A percentile compares a stretch with the other conserved stretches of the same genome.
These are phyloP conservation scores for Amylocarpus encephaloides DNA, from an alignment of 2,329 filamentous ascomycete genomes.

Conservation along the genomic window DNA sequence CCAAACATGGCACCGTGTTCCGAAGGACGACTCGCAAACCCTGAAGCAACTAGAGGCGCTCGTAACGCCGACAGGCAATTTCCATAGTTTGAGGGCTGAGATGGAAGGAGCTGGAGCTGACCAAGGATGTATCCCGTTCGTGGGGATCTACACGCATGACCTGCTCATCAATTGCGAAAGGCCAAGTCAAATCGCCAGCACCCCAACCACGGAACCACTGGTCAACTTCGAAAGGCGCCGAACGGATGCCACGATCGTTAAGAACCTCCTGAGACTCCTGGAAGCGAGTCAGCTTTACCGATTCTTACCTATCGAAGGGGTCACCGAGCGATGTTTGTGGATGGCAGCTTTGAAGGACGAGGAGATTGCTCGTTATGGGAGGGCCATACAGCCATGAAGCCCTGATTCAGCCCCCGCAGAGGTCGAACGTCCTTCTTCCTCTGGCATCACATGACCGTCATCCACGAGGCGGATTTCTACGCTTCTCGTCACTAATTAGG, in stretches of 20 bases:
- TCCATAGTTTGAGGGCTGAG: slow-evolving; percentile 67
- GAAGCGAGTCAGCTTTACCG: slow-evolving; percentile 70
- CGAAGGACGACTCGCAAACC: slow-evolving; percentile 56
- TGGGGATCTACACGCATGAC: slow-evolving; percentile 78
- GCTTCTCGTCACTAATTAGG: neutral
- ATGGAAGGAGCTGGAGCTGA: slow-evolving; percentile 65
- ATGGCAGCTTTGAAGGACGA: slow-evolving; percentile 69
- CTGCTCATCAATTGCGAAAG: slow-evolving; percentile 76
- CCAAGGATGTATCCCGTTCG: slow-evolving; percentile 74
- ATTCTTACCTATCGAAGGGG: slow-evolving; percentile 68
- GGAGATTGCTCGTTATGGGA: slow-evolving; percentile 53
- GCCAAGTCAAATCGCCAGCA: slow-evolving; percentile 65
- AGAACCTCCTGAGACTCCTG: slow-evolving; percentile 70
- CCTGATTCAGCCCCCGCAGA: too few species aligned
- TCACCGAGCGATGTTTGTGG: slow-evolving; percentile 80
- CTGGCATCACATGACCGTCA: too few species aligned
- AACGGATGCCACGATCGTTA: slow-evolving; percentile 68
- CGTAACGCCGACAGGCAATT: slow-evolving; percentile 72
- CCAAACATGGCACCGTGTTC: slow-evolving; percentile 66
- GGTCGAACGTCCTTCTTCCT: too few species aligned
- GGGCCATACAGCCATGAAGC: slow-evolving; percentile 27
- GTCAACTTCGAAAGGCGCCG: slow-evolving; percentile 82
- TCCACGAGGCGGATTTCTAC: too few species aligned
- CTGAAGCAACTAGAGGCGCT: slow-evolving; percentile 64
- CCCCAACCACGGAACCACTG: slow-evolving; percentile 58